A percentile compares a stretch with the other conserved stretches of the same genome.
These are phyloP conservation scores for Coemansia sp. DNA, from an alignment of 192 early-diverging fungal species.

Conservation along the genomic window DNA sequence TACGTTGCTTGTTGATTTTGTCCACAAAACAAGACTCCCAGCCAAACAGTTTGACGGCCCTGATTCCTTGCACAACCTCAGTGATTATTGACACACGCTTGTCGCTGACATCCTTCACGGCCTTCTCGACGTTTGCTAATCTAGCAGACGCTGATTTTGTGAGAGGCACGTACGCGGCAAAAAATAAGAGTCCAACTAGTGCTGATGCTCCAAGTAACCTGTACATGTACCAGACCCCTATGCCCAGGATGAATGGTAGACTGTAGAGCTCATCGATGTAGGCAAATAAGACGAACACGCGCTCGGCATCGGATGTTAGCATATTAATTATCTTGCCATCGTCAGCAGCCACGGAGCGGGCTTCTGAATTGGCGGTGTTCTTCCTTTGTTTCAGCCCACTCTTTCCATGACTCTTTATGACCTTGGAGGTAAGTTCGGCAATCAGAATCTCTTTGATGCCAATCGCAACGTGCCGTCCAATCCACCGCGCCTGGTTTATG, in stretches of 20 bases:
- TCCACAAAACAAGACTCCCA: conserved; percentile 76
- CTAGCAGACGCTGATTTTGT: conserved; percentile 55
- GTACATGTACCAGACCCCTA: conserved; percentile 71
- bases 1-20: conserved; percentile 65
- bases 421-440: conserved; percentile 65
- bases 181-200: conserved; percentile 67
- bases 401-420: conserved; percentile 58
- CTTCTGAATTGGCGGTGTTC: conserved; percentile 20
- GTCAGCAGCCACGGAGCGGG: conserved; percentile 17
- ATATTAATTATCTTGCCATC: conserved; percentile 73
- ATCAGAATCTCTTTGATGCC: conserved; percentile 61
- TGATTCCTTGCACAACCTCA: conserved; percentile 84
- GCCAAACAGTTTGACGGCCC: conserved; percentile 88
- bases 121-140: conserved; percentile 57
- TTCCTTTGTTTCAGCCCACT: conserved; percentile 43
- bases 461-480: conserved; percentile 64
- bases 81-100: conserved; percentile 74
- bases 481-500: conserved; percentile 60
- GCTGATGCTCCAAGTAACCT: conserved; percentile 76
- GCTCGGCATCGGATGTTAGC: conserved; percentile 67
- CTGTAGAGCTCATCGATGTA: conserved; percentile 64
- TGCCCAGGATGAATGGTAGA: conserved; percentile 62
- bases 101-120: conserved; percentile 63
- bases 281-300: conserved; percentile 58
- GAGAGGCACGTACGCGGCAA: conserved; percentile 62